Base-by-base conservation (phyloP, 495 filamentous ascomycete genomes). In the Podospora fimiseda region DNA sequence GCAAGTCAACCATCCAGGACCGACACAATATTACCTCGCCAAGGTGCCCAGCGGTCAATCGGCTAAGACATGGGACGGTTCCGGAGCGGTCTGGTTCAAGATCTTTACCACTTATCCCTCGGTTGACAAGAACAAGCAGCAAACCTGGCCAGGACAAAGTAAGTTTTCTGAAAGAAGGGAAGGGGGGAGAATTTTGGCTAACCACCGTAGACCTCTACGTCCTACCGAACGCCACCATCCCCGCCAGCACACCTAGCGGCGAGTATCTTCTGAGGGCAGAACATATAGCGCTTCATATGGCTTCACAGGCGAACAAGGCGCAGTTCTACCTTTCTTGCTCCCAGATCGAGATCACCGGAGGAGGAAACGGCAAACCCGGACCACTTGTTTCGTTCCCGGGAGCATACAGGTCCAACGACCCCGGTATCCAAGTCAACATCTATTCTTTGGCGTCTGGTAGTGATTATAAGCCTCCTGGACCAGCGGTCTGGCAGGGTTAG, bases 271-370 rank as follows among this genome's bases (percentile, higher is more conserved):
- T 81, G 55, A 74, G 77, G 9, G 71, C 74, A 44, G 78, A 81
- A 66, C 64, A 75, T 11, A 63, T 81, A 39, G 77, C 78, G 13
- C 67, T 81, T 30, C 77, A 80, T 68, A 66, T 64, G 21, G 77
- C 78, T 14, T 54, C 60, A 41, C 66, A 47, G 36, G 52, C 48
- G 3, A 70, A 68, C 45, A 72, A 72, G 38, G 79, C 79, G 0
- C 78, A 82, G 66, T 77, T 81, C 63, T 81, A 80, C 65, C 67
- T 68, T 48, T 69, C 69, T 11, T 80, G 78, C 56, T 78, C 77
- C 6, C 76, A 81, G 62, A 75, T 82, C 62, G 76, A 72, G 51
- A 67, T 81, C 19, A 62, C 70, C 21, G 71, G 76, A 40, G 66
- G 66, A 21, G 76, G 78, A 27, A 62, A 62, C 21, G 69, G 70